Percentiles rank a stretch among this genome's conserved stretches.
These are phyloP conservation scores for Salix dunnii DNA, from an alignment of 345 rosid genomes.

Conservation along the genomic window DNA sequence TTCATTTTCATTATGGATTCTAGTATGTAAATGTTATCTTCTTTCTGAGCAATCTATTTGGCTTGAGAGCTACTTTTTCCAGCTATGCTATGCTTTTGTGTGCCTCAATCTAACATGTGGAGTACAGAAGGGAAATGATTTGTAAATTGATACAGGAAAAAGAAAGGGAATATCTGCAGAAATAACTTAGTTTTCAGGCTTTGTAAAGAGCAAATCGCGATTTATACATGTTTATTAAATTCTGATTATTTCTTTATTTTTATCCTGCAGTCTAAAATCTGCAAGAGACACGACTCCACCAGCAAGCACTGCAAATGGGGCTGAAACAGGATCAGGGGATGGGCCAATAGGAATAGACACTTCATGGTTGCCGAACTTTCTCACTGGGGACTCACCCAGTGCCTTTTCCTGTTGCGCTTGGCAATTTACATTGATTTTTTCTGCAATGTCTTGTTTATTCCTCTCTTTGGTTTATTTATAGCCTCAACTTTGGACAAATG, in stretches of 20 bases:
- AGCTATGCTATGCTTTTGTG: constrained; percentile 9
- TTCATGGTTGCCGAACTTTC: constrained; percentile 46
- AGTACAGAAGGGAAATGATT: constrained; percentile 5
- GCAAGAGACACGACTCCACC: constrained; percentile 32
- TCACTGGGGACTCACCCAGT: constrained; percentile 37
- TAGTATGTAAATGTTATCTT: constrained; percentile 18
- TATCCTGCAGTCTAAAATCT: constrained; percentile 49
- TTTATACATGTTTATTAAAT: neutral
- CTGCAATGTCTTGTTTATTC: constrained; percentile 10
- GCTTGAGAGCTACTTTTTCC: constrained; percentile 13
- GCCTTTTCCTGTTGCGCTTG: constrained; percentile 17
- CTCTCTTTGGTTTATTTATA: constrained; percentile 14
- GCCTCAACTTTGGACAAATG: neutral
- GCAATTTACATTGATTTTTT: constrained; percentile 13
- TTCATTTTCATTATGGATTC: neutral
- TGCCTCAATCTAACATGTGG: constrained; percentile 16
- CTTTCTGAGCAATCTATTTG: constrained; percentile 4
- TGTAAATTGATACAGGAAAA: neutral
- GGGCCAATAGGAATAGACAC: constrained; percentile 19
- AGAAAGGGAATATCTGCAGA: no score
- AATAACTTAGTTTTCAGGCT: neutral
- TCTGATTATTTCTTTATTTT: neutral
- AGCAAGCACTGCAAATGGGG: constrained; percentile 18
- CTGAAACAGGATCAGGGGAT: constrained; percentile 25
- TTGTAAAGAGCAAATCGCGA: neutral